Percentiles rank a stretch among this genome's conserved stretches.
These are phyloP conservation scores for Pyrenochaeta sp. DNA, from an alignment of 2,329 filamentous ascomycete species.

Conservation along the genomic window DNA sequence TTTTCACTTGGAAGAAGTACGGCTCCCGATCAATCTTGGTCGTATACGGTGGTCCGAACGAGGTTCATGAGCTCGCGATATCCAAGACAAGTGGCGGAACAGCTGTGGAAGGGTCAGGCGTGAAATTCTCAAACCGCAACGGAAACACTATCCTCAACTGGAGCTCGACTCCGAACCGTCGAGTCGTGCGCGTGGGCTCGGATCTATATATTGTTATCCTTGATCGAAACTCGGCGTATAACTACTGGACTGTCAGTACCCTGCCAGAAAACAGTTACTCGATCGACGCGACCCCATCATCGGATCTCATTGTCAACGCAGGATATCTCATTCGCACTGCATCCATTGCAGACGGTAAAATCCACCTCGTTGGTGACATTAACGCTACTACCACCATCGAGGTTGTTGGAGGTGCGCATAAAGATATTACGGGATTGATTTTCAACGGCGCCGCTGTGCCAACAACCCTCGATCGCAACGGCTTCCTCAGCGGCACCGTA, in stretches of 20 bases:
- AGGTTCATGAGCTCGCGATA: slow-evolving; percentile 69
- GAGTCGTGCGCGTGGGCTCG: slow-evolving; percentile 57
- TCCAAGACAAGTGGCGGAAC: slow-evolving; percentile 34
- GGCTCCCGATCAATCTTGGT: slow-evolving; percentile 65
- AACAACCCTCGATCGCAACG: slow-evolving; percentile 51
- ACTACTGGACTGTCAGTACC: slow-evolving; percentile 67
- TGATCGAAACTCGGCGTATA: slow-evolving; percentile 71
- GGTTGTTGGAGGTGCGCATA: slow-evolving; percentile 68
- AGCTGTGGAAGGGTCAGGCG: slow-evolving; percentile 48
- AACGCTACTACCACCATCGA: slow-evolving; percentile 73
- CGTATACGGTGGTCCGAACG: slow-evolving; percentile 68
- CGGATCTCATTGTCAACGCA: slow-evolving; percentile 64
- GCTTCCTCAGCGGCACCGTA: slow-evolving; percentile 61
- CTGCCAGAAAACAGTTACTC: slow-evolving; percentile 20
- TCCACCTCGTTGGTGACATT: slow-evolving; percentile 74
- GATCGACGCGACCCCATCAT: slow-evolving; percentile 20
- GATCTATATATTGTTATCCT: slow-evolving; percentile 63
- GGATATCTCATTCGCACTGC: slow-evolving; percentile 70
- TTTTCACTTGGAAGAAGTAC: slow-evolving; percentile 71
- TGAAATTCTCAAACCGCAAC: slow-evolving; percentile 46
- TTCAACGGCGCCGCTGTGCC: slow-evolving; percentile 64
- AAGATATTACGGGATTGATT: slow-evolving; percentile 58
- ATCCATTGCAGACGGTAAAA: slow-evolving; percentile 58
- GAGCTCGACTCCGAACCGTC: slow-evolving; percentile 59
- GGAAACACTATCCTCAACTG: slow-evolving; percentile 61